Base-by-base conservation (phyloP, 2,329 filamentous ascomycete genomes). In the Colletotrichum spinosum region DNA sequence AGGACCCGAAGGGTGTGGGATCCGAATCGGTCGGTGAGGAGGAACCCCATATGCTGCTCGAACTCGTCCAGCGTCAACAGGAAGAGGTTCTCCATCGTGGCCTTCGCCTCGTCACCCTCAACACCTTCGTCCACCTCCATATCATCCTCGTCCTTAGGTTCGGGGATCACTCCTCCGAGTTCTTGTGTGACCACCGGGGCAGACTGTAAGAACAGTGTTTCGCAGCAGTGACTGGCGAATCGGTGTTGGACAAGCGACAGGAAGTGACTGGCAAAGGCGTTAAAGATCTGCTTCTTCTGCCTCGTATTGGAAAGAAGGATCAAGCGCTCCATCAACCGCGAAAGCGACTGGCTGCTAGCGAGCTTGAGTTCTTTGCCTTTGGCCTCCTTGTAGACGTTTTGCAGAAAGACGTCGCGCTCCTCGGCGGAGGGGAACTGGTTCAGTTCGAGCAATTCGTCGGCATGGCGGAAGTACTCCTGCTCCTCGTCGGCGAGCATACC, bases 221-320 rank as follows among this genome's bases (percentile, higher is more conserved):
- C 96, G 76, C 94, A 97, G 79, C 95, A 98, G 81, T 99, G 96
- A 67, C 94, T 97, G 6, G 96, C 96, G 73, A 99, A 99, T 15
- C 96, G 91, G 79, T 99, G 96, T 76, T 97, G 94, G 55, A 97
- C 90, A 35, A 99, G 86, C 72, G 94, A 91, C 64, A 95, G 82
- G 78, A 98, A 97, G 78, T 98, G 92, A 39, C 91, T 90, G 17
- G 84, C 89, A 76, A 98, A 97, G 49, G 92, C 93, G 69, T 88
- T 87, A 76, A 98, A 98, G 17, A 99, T 80, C 52, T 85, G 85
- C 83, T 97, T 97, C 77, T 97, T 90, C 79, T 98, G 96, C 15
- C 82, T 81, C 38, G 90, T 85, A 39, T 88, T 91, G 35, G 93
- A 95, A 68, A 97, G 81, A 58, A 94, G 84, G 58, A 99, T 97